Evolutionary conservation across 768 basidiomycete genomes (phyloP), one percentile per base, ranked within the genome.

Genomic region (Cystobasidium onofrii): DNA sequence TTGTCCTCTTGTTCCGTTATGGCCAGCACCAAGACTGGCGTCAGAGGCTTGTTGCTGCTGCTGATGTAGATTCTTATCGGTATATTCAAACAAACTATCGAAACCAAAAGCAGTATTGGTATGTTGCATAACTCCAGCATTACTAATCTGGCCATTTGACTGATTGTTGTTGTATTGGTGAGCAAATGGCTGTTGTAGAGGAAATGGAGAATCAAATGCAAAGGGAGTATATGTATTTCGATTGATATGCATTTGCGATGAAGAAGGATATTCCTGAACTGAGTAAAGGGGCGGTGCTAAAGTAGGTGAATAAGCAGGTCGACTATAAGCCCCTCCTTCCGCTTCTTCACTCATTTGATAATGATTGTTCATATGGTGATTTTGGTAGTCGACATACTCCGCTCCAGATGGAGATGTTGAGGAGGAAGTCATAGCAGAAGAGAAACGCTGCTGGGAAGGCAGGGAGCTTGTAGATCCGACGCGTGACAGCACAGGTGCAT

Each of bases 21-120:
- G 17, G 15, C 15, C 15, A 20, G 10, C 33, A 29, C 31, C 20
- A 29, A 60, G 57, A 17, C 57, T 27, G 31, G 46, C 18, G n/a
- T 15, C 9, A 9, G 15, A 15, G 18, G 7, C 54, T 13, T 29
- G 57, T 13, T 44, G 63, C 3, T 39, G 63, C 25, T 4, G 61
- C 36, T 23, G 10, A 7, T 63, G 63, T 1, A 54, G 52, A 34
- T 52, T 67, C 43, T 67, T 67, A 29, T 15, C 25, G 10, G 63
- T 64, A 27, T 39, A 44, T n/a, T 27, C 50, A 54, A 67, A 67
- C 27, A 67, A 50, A 20, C 41, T 46, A 33, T 67, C 65, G 29
- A 67, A 67, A 10, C 31, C 65, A 12, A 67, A 55, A 33, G 65
- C 44, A 7, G 65, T 67, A 36, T 52, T 60, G 57, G 10, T 20